These are phyloP conservation scores for Laguncularia racemosa DNA, from an alignment of 345 rosid genomes.

Conservation along the genomic window DNA sequence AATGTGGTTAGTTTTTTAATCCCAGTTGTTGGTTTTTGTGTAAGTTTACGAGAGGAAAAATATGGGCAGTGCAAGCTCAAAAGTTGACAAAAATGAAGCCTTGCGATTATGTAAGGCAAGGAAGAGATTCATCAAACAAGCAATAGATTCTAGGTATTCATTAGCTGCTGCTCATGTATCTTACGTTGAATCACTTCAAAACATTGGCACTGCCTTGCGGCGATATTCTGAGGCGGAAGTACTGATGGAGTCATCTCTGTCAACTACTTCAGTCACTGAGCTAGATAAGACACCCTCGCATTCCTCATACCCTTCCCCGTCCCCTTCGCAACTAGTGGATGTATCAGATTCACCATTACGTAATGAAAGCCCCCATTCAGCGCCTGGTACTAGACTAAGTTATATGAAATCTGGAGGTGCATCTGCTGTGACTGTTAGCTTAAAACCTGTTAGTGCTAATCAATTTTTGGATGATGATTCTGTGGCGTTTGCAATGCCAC, in stretches of 20 bases:
- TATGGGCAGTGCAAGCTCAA: slow-evolving; percentile 78
- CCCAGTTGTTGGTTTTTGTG: slow-evolving; percentile 7
- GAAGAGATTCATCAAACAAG: slow-evolving; percentile 63
- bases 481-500: slow-evolving; percentile 30
- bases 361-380: slow-evolving; percentile 32
- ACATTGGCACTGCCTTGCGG: slow-evolving; percentile 68
- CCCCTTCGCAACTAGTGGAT: slow-evolving; percentile 47
- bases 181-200: slow-evolving; percentile 63
- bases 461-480: slow-evolving; percentile 30
- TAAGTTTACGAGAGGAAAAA: slow-evolving; percentile 10
- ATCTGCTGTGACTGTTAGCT: slow-evolving; percentile 41
- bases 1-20: background rate
- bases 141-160: slow-evolving; percentile 69
- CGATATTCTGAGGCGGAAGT: slow-evolving; percentile 71
- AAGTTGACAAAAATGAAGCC: slow-evolving; percentile 50
- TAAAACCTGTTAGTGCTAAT: slow-evolving; percentile 32
- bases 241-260: slow-evolving; percentile 49
- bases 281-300: slow-evolving; percentile 75
- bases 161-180: slow-evolving; percentile 93
- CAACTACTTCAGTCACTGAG: slow-evolving; percentile 58
- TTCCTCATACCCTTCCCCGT: slow-evolving; percentile 65
- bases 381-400: slow-evolving; percentile 30
- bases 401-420: slow-evolving; percentile 40
- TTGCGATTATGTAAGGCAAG: slow-evolving; percentile 67
- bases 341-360: slow-evolving; percentile 55